These are phyloP conservation scores for Tripterygium wilfordii DNA, from an alignment of 177 flowering plant genomes.

Conservation along the genomic window DNA sequence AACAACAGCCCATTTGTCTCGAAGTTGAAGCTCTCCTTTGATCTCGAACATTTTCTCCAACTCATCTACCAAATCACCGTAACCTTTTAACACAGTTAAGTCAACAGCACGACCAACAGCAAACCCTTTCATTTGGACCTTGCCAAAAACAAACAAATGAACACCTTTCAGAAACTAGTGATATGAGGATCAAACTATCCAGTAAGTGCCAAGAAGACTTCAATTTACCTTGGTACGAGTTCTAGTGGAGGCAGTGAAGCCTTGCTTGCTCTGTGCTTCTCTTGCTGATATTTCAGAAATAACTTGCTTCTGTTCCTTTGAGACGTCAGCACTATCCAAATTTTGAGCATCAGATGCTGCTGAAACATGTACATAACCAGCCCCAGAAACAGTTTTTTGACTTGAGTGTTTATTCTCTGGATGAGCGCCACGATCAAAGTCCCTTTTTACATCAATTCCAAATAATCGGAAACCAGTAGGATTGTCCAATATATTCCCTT, in stretches of 20 bases:
- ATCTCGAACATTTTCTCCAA: slow-evolving; percentile 75
- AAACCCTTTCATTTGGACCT: slow-evolving; percentile 88
- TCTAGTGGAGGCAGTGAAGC: slow-evolving; percentile 24
- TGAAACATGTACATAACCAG: slow-evolving; percentile 5
- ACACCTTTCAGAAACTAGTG: background rate
- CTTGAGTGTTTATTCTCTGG: slow-evolving; percentile 9
- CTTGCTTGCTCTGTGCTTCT: slow-evolving; percentile 29
- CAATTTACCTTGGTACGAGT: slow-evolving; percentile 49
- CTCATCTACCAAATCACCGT: slow-evolving; percentile 50
- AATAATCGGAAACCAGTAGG: slow-evolving; percentile 39
- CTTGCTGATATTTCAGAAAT: slow-evolving; percentile 15
- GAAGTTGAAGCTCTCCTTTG: slow-evolving; percentile 53
- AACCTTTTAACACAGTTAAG: slow-evolving; percentile 41
- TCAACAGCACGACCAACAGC: slow-evolving; percentile 79
- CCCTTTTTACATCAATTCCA: slow-evolving; percentile 42
- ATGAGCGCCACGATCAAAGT: slow-evolving; percentile 6
- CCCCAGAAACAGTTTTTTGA: background rate
- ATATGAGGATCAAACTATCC: background rate
- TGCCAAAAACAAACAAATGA: slow-evolving; percentile 1
- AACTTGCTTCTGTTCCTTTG: slow-evolving; percentile 20
- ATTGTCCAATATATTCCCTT: slow-evolving; percentile 20
- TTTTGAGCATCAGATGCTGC: slow-evolving; percentile 14
- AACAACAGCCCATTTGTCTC: slow-evolving; percentile 58
- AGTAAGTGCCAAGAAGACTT: background rate
- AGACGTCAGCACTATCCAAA: slow-evolving; percentile 8